phyloP scores from a whole-genome alignment of 805 yeast genomes.

The Isabelozyma pseudorhagii region DNA sequence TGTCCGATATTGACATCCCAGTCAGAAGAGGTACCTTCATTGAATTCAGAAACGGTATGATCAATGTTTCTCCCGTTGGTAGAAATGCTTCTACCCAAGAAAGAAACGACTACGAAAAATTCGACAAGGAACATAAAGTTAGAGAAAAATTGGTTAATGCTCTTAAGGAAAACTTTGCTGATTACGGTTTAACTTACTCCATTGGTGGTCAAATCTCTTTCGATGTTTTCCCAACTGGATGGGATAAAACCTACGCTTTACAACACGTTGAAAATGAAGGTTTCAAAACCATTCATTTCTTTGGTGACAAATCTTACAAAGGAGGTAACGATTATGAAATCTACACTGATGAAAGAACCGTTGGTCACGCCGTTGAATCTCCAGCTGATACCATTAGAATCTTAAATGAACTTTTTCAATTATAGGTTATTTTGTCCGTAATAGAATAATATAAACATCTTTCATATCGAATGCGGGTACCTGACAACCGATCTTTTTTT shows the following conservation, averaged over 20 bases:
- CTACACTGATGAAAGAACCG: constrained; percentile 85
- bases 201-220: constrained; percentile 99
- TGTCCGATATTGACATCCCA: constrained; percentile 85
- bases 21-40: constrained; percentile 97
- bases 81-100: constrained; percentile 95
- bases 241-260: constrained; percentile 99
- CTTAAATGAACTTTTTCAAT: constrained; percentile 76
- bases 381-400: constrained; percentile 88
- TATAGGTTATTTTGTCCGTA: constrained; percentile 20
- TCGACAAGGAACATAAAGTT: constrained; percentile 73
- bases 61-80: constrained; percentile 96
- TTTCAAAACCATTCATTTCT: constrained; percentile 89
- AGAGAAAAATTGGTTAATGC: constrained; percentile 86
- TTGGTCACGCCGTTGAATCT: constrained; percentile 87
- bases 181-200: constrained; percentile 86
- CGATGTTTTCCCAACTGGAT: constrained; percentile 99
- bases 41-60: constrained; percentile 99
- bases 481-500: not conserved
- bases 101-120: constrained; percentile 88
- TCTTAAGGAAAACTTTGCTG: constrained; percentile 77
- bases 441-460: not conserved
- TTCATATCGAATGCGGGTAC: not conserved
- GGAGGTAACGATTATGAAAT: constrained; percentile 99
- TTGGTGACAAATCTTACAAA: constrained; percentile 94
- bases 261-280: constrained; percentile 86